Base-by-base conservation (phyloP, 305 asterid genomes). In the Nicotiana rustica region DNA sequence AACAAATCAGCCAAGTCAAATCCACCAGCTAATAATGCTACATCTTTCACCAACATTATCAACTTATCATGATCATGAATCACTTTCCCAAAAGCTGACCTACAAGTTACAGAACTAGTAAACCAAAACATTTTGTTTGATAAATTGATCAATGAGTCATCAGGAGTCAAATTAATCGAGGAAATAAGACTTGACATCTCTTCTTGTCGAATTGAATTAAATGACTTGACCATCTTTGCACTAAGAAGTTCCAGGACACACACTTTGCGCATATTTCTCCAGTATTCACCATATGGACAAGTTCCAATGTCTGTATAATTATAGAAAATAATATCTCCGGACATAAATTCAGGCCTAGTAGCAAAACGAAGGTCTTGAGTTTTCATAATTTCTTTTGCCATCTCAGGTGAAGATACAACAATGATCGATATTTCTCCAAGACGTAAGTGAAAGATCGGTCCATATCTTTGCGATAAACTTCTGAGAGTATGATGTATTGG, bases 11-110 rank as follows among this genome's bases (percentile, higher is more conserved):
- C 19, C 10, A 80, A 49, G 21, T 84, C 82, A 52, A 64, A 80
- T 5, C 70, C 33, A 0, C 49, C 79, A 3, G 71, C 8, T 36
- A 79, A 41, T 0, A 15, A 31, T 2, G 59, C 0, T 4, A 62
- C 10, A 5, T 83, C 83, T 49, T 60, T 60, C 0, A 79, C 15
- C 38, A 60, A 73, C 14, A 29, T 59, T 9, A 61, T 17, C 41
- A 83, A 69, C 18, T 3, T 33, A 2, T 59, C 57, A 17, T 25
- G 19, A 8, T 52, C 59, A 59, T 47, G 31, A 0, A 55, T 44
- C 6, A n/a, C 38, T 29, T 41, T 80, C 4, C 86, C 86, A 3
- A 83, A 79, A 29, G 81, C 81, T 13, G 86, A 78, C 4, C 61
- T 83, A 18, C 70, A 5, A 12, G 77, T 73, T 65, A 70, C 6